Evolutionary conservation across 129 eudicot genomes (phyloP).

Genomic region (Sambucus nigra): DNA sequence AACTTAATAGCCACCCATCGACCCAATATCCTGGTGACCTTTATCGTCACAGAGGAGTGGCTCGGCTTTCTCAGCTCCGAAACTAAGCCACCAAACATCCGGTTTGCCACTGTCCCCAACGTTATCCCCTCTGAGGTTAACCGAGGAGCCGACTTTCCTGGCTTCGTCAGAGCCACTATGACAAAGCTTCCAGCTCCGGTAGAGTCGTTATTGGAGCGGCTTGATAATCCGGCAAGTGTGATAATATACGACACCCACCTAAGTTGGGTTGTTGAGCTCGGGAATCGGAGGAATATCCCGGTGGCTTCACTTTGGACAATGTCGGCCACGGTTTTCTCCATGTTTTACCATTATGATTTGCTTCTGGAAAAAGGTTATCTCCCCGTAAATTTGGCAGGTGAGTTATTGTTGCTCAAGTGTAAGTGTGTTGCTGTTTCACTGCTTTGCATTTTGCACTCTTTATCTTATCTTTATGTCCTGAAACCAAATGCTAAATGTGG

Average conservation of each 20-base stretch:
- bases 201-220: slow-evolving; percentile 35
- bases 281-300: slow-evolving; percentile 49
- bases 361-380: slow-evolving; percentile 28
- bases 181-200: slow-evolving; percentile 45
- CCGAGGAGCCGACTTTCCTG: slow-evolving; percentile 27
- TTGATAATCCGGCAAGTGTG: slow-evolving; percentile 21
- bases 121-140: slow-evolving; percentile 53
- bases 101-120: slow-evolving; percentile 46
- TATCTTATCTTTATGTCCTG: no score
- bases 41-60: slow-evolving; percentile 78
- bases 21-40: slow-evolving; percentile 24
- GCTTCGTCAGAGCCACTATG: slow-evolving; percentile 24
- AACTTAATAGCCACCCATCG: slow-evolving; percentile 14
- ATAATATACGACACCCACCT: slow-evolving; percentile 35
- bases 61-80: slow-evolving; percentile 29
- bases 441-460: neutral
- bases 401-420: no score
- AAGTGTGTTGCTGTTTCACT: neutral
- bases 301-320: slow-evolving; percentile 42
- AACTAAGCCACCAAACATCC: slow-evolving; percentile 19
- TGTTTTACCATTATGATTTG: slow-evolving; percentile 31
- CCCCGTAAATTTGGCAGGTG: slow-evolving; percentile 33
- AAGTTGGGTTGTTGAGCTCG: slow-evolving; percentile 44
- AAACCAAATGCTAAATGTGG: no score
- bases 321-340: slow-evolving; percentile 39